Conservation (phyloP, 176 grass and related monocot species). For the Aegilops bicornis region DNA sequence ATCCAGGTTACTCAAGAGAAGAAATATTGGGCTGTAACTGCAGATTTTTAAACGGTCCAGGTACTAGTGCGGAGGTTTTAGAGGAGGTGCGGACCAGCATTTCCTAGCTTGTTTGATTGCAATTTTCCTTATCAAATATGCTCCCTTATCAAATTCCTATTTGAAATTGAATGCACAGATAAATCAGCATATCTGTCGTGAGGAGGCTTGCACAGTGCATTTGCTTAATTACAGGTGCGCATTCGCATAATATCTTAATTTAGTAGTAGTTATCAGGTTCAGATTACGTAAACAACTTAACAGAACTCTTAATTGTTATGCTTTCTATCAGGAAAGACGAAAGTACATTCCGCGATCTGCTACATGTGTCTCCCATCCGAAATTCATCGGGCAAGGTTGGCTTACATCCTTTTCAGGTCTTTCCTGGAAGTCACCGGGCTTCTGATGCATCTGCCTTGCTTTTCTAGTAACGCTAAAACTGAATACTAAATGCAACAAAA, state of each 20-base stretch:
- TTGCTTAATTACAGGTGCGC: slow-evolving; percentile 77
- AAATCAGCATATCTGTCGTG: slow-evolving; percentile 62
- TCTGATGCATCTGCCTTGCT: slow-evolving; percentile 7
- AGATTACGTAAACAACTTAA: slow-evolving; percentile 14
- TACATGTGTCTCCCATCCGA: slow-evolving; percentile 89
- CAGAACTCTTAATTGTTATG: slow-evolving; percentile 6
- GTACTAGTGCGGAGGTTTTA: slow-evolving; percentile 63
- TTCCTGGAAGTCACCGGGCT: slow-evolving; percentile 9
- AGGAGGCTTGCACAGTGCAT: slow-evolving; percentile 67
- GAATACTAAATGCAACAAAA: background rate
- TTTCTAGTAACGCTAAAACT: background rate
- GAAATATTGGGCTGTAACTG: slow-evolving; percentile 80
- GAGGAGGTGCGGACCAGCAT: slow-evolving; percentile 57
- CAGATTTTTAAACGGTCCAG: slow-evolving; percentile 76
- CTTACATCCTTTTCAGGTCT: slow-evolving; percentile 21
- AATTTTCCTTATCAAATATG: slow-evolving; percentile 2
- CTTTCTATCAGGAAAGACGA: slow-evolving; percentile 80
- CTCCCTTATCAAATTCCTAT: slow-evolving; percentile 11
- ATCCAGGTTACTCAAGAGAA: slow-evolving; percentile 80
- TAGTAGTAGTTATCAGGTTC: background rate
- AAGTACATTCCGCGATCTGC: slow-evolving; percentile 69
- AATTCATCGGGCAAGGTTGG: slow-evolving; percentile 89
- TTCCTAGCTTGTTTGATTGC: slow-evolving; percentile 11
- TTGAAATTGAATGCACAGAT: slow-evolving; percentile 52
- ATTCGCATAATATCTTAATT: background rate